A percentile compares a stretch with the other conserved stretches of the same genome.
phyloP scores from a whole-genome alignment of 139 green algal species.

The Haematococcus sp. region DNA sequence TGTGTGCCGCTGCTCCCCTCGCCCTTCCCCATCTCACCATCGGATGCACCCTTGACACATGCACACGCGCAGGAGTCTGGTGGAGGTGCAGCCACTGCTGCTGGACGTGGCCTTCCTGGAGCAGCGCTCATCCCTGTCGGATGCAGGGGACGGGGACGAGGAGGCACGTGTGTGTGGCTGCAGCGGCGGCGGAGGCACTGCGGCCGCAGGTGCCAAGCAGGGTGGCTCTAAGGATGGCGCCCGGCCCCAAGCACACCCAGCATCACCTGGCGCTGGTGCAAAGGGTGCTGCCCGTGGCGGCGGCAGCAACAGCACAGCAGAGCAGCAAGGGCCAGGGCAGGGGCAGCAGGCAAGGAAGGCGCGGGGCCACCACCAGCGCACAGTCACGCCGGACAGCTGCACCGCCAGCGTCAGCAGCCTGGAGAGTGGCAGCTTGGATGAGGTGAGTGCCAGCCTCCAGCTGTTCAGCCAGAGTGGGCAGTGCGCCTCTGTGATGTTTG shows the following conservation, averaged over 20 bases:
- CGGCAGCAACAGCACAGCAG: neutral
- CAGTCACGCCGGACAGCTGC: constrained; percentile 5
- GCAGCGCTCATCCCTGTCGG: neutral
- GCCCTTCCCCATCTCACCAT: neutral
- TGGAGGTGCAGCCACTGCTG: constrained; percentile 71
- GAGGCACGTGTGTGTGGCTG: neutral
- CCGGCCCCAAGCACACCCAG: neutral
- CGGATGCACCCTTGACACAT: neutral
- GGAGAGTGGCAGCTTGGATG: constrained; percentile 18
- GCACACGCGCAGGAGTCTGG: constrained; percentile 17
- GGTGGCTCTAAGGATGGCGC: neutral
- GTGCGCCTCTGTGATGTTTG: too few species aligned
- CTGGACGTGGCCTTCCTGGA: constrained; percentile 25
- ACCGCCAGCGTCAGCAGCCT: constrained; percentile 13
- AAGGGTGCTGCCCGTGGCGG: neutral
- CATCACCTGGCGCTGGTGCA: constrained; percentile 9
- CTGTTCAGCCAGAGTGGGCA: neutral
- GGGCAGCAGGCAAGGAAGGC: neutral
- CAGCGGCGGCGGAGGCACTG: neutral
- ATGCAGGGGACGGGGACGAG: neutral
- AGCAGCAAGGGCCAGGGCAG: neutral
- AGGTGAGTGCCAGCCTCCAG: constrained; percentile 11
- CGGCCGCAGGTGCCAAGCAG: neutral
- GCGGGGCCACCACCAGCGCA: neutral
- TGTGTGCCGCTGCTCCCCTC: neutral